A percentile compares a stretch with the other conserved stretches of the same genome.
phyloP scores from a whole-genome alignment of 495 filamentous ascomycete species.

The Xylaria grammica region DNA sequence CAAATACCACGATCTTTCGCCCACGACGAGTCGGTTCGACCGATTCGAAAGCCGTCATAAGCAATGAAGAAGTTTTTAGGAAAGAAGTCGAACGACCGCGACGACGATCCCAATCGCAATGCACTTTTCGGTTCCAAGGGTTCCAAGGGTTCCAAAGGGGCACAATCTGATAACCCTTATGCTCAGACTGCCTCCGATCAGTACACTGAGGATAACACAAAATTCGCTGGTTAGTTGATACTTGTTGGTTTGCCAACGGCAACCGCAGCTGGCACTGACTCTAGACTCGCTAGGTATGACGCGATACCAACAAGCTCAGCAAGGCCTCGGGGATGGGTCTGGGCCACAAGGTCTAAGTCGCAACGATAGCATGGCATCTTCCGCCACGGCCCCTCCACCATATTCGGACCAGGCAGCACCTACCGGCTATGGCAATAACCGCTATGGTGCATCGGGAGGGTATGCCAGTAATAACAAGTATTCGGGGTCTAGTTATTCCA shows the following conservation, averaged over 20 bases:
- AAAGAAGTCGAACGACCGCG: slow-evolving; percentile 65
- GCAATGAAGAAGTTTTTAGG: slow-evolving; percentile 70
- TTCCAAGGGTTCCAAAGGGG: slow-evolving; percentile 59
- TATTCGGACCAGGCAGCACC: slow-evolving; percentile 27
- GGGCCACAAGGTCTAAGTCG: slow-evolving; percentile 32
- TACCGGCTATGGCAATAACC: slow-evolving; percentile 61
- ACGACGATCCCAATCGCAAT: slow-evolving; percentile 62
- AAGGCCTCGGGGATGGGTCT: slow-evolving; percentile 47
- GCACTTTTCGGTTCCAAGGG: slow-evolving; percentile 70
- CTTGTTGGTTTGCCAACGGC: background rate
- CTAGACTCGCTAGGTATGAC: slow-evolving; percentile 31
- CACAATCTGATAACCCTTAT: slow-evolving; percentile 69
- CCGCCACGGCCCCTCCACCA: slow-evolving; percentile 27
- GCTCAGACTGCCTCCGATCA: slow-evolving; percentile 65
- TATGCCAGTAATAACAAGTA: slow-evolving; percentile 68
- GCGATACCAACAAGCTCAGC: slow-evolving; percentile 40
- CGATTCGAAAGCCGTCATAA: slow-evolving; percentile 21
- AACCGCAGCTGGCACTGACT: background rate
- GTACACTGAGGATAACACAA: slow-evolving; percentile 61
- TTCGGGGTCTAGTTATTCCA: slow-evolving; percentile 41
- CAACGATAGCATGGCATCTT: slow-evolving; percentile 25
- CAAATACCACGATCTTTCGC: background rate
- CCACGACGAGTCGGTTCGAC: background rate
- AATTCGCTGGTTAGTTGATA: slow-evolving; percentile 41
- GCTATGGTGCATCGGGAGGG: slow-evolving; percentile 65